Evolutionary conservation across 805 yeast genomes (phyloP), one percentile per base, ranked within the genome.

Genomic region (Wickerhamomyces sydowiorum): DNA sequence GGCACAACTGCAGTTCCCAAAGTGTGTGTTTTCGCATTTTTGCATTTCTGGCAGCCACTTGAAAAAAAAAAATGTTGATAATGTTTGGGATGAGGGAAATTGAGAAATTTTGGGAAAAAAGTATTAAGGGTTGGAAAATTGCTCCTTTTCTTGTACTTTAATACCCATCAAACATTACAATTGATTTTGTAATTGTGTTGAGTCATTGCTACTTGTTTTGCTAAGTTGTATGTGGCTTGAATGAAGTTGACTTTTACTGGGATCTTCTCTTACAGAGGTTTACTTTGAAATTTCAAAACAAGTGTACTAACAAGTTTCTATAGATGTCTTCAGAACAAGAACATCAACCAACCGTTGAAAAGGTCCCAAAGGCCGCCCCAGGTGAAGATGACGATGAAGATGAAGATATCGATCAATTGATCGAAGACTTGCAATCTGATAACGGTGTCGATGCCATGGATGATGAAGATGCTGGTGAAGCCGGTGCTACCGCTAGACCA

Each of bases 401-500:
- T 51, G 84, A 76, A 48, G 85, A 80, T 59, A 80, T 80, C 53
- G 86, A 80, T 58, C 85, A 80, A 64, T 76, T 82, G 65, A 77
- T 82, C 57, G 73, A 77, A 51, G 96, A 87, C 60, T 73, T 88
- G 59, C 95, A 87, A 70, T 70, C 75, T 41, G 69, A 80, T 66
- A 73, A 71, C 51, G 78, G 74, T 53, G 79, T 61, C 4, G 82
- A 72, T 1, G 78, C 68, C 4, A 80, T 69, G 23, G 78, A 70
- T 37, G 80, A 69, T 35, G 70, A 60, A 30, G 70, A 61, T 20
- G 67, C 53, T 27, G 62, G 53, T 36, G 68, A 57, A 46, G 79
- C 75, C 37, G 80, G 74, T 47, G 74, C 73, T 51, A 72, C 80
- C 46, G 78, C 80, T 65, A 79, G 82, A 67, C 84, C 85, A 47